A percentile compares a stretch with the other conserved stretches of the same genome.
phyloP scores from a whole-genome alignment of 306 rosid species.

The Acacia acuminata region DNA sequence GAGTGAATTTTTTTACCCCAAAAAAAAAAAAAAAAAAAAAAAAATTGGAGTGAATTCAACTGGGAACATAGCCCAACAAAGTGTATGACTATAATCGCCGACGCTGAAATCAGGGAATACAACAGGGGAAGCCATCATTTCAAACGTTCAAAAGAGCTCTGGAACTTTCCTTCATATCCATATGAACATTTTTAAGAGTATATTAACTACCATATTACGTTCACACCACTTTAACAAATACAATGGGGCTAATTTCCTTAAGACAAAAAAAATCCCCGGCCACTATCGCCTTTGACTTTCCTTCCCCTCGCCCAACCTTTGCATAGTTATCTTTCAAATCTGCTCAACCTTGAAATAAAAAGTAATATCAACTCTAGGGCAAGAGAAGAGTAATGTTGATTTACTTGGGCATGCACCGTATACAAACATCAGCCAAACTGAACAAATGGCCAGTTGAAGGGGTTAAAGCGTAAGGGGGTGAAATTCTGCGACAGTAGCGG shows the following conservation, averaged over 20 bases:
- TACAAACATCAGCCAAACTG: neutral
- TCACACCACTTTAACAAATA: neutral
- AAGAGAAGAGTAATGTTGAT: neutral
- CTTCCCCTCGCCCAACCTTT: neutral
- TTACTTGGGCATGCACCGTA: no score
- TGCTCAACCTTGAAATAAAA: neutral
- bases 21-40: no score
- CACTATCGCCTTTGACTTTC: neutral
- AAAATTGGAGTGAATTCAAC: neutral
- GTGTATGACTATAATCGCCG: neutral
- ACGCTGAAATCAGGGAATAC: neutral
- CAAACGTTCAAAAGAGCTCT: neutral
- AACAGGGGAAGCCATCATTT: neutral
- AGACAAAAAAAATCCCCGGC: neutral
- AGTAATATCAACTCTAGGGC: neutral
- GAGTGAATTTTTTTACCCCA: no score
- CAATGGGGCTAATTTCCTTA: neutral
- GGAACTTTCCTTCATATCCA: neutral
- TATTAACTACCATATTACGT: neutral
- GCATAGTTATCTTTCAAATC: neutral
- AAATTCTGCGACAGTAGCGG: neutral
- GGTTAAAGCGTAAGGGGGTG: neutral
- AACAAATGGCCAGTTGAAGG: conserved; percentile 5
- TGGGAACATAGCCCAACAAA: neutral
- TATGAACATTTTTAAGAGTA: neutral